Conservation (phyloP, 1,284 basidiomycete species). For the Coriolopsis trogii region DNA sequence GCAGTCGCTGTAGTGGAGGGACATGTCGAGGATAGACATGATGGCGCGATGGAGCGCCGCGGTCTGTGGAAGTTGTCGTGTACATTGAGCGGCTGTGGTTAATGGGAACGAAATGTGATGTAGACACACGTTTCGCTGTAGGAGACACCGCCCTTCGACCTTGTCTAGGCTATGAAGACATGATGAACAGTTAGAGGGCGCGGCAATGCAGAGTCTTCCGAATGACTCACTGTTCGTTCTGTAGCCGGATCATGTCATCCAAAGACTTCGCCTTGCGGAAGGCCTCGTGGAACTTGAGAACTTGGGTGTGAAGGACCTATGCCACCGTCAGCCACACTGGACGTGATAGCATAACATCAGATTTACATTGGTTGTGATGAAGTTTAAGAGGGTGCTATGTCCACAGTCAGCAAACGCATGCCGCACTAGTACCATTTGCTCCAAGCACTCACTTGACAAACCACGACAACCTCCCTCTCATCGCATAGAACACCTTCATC, state of each 20-base stretch:
- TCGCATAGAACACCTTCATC: constrained; percentile 69
- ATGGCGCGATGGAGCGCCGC: constrained; percentile 65
- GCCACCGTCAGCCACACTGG: constrained; percentile 3
- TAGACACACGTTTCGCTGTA: constrained; percentile 61
- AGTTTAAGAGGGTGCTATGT: constrained; percentile 68
- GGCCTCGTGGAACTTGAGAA: constrained; percentile 56
- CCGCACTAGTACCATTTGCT: not conserved
- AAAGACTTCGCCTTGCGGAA: constrained; percentile 64
- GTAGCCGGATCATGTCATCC: constrained; percentile 75
- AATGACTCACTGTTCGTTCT: constrained; percentile 78
- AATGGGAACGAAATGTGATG: not conserved
- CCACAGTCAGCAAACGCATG: not conserved
- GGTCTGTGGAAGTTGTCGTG: constrained; percentile 45
- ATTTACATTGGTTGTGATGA: constrained; percentile 73
- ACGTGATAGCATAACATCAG: not conserved
- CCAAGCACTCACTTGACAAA: constrained; percentile 73
- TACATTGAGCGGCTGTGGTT: too few species aligned
- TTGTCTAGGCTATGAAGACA: constrained; percentile 55
- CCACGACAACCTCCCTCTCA: constrained; percentile 79
- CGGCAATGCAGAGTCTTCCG: not conserved
- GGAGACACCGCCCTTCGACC: constrained; percentile 66
- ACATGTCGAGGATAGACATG: constrained; percentile 73
- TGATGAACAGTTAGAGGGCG: not conserved
- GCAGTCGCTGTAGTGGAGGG: constrained; percentile 64
- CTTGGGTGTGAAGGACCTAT: constrained; percentile 72